Evolutionary conservation across 2,329 filamentous ascomycete species (phyloP), one percentile per base, ranked within the genome.

Genomic region (Cercospora berteroae): DNA sequence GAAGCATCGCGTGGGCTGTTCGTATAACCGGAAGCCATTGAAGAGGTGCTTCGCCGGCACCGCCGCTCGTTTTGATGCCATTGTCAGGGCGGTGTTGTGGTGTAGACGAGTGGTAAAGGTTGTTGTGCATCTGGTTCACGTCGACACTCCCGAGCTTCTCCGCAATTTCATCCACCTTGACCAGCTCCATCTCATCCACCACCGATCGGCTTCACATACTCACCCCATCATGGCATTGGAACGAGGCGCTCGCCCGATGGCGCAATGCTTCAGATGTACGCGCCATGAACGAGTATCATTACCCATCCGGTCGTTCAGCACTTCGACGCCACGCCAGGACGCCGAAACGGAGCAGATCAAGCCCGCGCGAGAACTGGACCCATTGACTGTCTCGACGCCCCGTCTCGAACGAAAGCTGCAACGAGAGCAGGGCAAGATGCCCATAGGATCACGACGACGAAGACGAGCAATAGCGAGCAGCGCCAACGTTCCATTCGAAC

Each of bases 401-500:
- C 66, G 65, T 44, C 59, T 70, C 66, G 91, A 95, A 80, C 85
- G 86, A 70, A 85, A 85, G 69, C 83, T 97, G 63, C 82, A 93
- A 76, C 87, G 87, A 77, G 67, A 73, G 39, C 74, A 74, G 50
- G 90, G 91, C 64, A 75, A 78, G 58, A 85, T 88, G 69, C 93
- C 92, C 62, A 83, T 97, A 74, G 94, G 94, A 60, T 96, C 93
- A 56, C 89, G 94, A 74, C 88, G 94, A 52, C 63, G 70, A 83
- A 90, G 94, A 70, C 90, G 94, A 77, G 81, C 78, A 50, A 71
- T 79, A 27, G 67, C 69, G 9, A 69, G 85, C 75, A 87, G 82
- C 74, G 86, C 82, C 42, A 81, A 85, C 69, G 82, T 97, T 60
- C 93, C 94, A 27, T 97, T 99, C 77, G 93, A 97, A 83, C 91